Base-by-base conservation (phyloP, 2,329 filamentous ascomycete genomes). In the Sporothrix pseudoabietina region DNA sequence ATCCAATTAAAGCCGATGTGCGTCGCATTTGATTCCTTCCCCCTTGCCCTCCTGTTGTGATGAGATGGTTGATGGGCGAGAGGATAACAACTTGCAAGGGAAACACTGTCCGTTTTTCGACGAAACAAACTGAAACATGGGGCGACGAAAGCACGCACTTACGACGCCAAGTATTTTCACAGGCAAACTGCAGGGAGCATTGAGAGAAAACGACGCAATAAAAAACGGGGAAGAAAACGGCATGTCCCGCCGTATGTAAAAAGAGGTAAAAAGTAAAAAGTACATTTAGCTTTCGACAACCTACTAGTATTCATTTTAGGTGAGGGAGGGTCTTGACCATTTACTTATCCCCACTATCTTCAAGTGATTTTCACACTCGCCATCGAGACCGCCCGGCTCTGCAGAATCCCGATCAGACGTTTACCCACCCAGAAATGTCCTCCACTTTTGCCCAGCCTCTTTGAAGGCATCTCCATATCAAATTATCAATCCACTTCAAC, bases 71-170 rank as follows among this genome's bases (percentile, higher is more conserved):
- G 61, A 66, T 66, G 30, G 39, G 39, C 39, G 39, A 30, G 39
- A 44, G 39, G 12, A 66, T 47, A 47, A 30, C 22, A 39, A 30
- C 8, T 30, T 6, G 35, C 54, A 22, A 61, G 44, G 54, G 54
- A 71, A 59, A 71, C 52, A 30, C 47, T 26, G 55, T 39, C 69
- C 49, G 26, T 63, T 44, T 61, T 44, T 70, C 14, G 66, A 54
- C 66, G 69, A 71, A 63, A 54, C 69, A 65, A 71, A 71, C 44
- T 65, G 69, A 71, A 71, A 71, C 69, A 65, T 63, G 41, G n/a
- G 26, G 47, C 47, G 44, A 65, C 41, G 22, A 35, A 44, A 49
- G 69, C 69, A 61, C 39, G 26, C 54, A 12, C 47, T 44, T 39
- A 59, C 35, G 39, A 44, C 69, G 66, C 16, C 10, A 55, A 22